Evolutionary conservation across 306 rosid species (phyloP).

Genomic region (Quercus mongolica): DNA sequence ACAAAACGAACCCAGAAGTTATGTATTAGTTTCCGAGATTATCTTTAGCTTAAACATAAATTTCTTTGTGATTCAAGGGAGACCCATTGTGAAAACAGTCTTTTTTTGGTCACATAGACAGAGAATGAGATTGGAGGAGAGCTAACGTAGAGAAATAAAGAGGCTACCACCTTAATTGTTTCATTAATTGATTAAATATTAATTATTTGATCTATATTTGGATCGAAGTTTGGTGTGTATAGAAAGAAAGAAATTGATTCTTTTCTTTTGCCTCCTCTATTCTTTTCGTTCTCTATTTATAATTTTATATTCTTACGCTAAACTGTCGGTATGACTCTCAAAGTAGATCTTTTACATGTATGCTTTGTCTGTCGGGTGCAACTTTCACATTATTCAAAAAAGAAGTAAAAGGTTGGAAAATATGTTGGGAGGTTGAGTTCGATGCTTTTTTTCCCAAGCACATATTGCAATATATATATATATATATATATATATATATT

Average conservation of each 20-base stretch:
- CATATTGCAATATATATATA: no score
- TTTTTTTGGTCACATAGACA: slow-evolving; percentile 13
- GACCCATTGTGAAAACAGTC: slow-evolving; percentile 11
- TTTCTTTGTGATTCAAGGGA: slow-evolving; percentile 14
- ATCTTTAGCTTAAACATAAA: slow-evolving; percentile 23
- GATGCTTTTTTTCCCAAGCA: no score
- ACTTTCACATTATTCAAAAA: no score
- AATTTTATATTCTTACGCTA: not conserved
- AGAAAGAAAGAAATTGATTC: slow-evolving; percentile 11
- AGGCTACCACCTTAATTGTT: slow-evolving; percentile 14
- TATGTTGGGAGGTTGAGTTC: no score
- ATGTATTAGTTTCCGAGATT: not conserved
- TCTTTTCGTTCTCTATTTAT: not conserved
- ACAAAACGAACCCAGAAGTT: slow-evolving; percentile 4
- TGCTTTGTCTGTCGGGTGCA: no score
- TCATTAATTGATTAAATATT: not conserved
- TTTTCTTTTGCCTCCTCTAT: slow-evolving; percentile 11
- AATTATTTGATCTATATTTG: not conserved
- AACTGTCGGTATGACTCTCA: not conserved
- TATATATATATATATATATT: no score
- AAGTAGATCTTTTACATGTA: no score
- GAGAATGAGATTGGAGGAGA: slow-evolving; percentile 12
- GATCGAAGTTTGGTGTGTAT: not conserved
- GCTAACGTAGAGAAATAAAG: slow-evolving; percentile 19
- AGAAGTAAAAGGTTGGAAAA: no score